These are phyloP conservation scores for Lasiodiplodia citricola DNA, from an alignment of 2,329 filamentous ascomycete genomes.

Conservation along the genomic window DNA sequence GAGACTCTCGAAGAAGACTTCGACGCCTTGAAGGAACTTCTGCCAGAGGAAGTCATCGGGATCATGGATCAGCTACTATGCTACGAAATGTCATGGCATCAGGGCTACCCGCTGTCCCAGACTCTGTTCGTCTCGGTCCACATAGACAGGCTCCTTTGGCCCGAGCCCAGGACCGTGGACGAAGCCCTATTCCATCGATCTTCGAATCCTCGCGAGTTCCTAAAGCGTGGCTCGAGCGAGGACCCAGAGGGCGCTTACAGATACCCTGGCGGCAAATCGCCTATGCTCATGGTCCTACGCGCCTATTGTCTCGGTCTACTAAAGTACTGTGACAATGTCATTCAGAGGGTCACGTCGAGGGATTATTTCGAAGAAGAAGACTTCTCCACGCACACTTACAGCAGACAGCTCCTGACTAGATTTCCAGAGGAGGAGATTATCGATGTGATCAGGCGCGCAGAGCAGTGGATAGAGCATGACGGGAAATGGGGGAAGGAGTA, in stretches of 20 bases:
- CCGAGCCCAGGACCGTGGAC: slow-evolving; percentile 66
- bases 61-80: slow-evolving; percentile 93
- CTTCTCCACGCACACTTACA: slow-evolving; percentile 91
- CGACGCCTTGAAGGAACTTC: slow-evolving; percentile 70
- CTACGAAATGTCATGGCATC: slow-evolving; percentile 96
- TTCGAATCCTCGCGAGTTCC: slow-evolving; percentile 31
- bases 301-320: slow-evolving; percentile 86
- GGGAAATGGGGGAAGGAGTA: slow-evolving; percentile 25
- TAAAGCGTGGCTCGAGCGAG: slow-evolving; percentile 32
- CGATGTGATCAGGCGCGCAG: slow-evolving; percentile 60
- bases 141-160: slow-evolving; percentile 80
- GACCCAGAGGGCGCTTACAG: slow-evolving; percentile 29
- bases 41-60: slow-evolving; percentile 82
- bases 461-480: slow-evolving; percentile 48
- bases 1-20: slow-evolving; percentile 86
- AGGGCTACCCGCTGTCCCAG: slow-evolving; percentile 93
- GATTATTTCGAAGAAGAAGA: slow-evolving; percentile 98
- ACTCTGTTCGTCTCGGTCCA: slow-evolving; percentile 93
- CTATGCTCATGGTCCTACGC: slow-evolving; percentile 67
- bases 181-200: slow-evolving; percentile 66
- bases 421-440: slow-evolving; percentile 65
- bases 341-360: slow-evolving; percentile 77
- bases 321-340: slow-evolving; percentile 81
- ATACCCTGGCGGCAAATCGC: slow-evolving; percentile 45
- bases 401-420: slow-evolving; percentile 73